These are phyloP conservation scores for Saccharomyces jurei DNA, from an alignment of 805 yeast species.

Conservation along the genomic window DNA sequence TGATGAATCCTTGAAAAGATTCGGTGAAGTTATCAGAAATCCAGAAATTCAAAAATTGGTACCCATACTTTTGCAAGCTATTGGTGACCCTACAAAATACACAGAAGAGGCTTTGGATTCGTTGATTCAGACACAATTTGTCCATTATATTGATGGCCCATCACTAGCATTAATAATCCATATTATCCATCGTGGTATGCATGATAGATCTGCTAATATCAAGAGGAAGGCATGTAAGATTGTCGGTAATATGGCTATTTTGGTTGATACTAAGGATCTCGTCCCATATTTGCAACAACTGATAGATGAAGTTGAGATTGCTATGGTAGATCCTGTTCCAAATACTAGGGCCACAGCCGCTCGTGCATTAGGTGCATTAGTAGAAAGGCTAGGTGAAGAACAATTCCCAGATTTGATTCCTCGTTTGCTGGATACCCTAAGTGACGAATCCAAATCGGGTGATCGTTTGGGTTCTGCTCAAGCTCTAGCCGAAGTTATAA, in stretches of 20 bases:
- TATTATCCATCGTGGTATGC: conserved; percentile 92
- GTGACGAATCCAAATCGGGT: conserved; percentile 73
- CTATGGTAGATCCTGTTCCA: conserved; percentile 98
- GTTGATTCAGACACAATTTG: conserved; percentile 83
- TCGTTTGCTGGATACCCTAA: conserved; percentile 62
- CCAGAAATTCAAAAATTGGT: conserved; percentile 94
- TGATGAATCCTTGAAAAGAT: conserved; percentile 74
- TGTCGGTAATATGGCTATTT: conserved; percentile 96
- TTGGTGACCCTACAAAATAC: conserved; percentile 88
- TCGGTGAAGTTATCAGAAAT: conserved; percentile 94
- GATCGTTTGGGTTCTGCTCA: conserved; percentile 96
- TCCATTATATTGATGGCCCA: conserved; percentile 96
- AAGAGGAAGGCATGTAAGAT: conserved; percentile 94
- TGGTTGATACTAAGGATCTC: conserved; percentile 82
- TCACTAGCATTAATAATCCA: conserved; percentile 91
- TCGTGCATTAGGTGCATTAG: conserved; percentile 91
- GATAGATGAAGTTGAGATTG: conserved; percentile 74
- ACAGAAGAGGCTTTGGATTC: conserved; percentile 85
- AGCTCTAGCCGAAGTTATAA: conserved; percentile 86
- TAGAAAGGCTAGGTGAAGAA: conserved; percentile 93
- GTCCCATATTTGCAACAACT: conserved; percentile 73
- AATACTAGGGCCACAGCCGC: conserved; percentile 96
- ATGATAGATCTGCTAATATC: conserved; percentile 85
- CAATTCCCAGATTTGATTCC: conserved; percentile 88
- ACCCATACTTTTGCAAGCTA: conserved; percentile 79